These are phyloP conservation scores for Vitis cinerea DNA, from an alignment of 164 flowering plant species.

Conservation along the genomic window DNA sequence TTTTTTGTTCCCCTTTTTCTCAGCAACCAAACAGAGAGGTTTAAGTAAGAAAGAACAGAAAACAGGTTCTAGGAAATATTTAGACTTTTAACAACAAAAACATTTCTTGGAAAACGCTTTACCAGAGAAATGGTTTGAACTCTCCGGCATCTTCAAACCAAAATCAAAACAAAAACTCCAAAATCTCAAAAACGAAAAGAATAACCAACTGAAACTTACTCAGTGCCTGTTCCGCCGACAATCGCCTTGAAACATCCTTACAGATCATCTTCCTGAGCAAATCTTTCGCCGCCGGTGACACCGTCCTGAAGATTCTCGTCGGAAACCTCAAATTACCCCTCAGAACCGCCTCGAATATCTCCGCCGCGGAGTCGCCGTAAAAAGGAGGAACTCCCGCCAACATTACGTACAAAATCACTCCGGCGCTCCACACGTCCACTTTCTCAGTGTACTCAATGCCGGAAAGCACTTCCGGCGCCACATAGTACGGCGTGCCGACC, in stretches of 20 bases:
- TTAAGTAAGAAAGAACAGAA: too few species aligned
- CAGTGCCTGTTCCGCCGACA: constrained; percentile 63
- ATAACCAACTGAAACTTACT: constrained; percentile 33
- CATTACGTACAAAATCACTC: constrained; percentile 78
- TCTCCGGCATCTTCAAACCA: background rate
- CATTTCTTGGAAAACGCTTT: too few species aligned
- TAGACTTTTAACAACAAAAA: too few species aligned
- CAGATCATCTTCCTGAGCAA: constrained; percentile 66
- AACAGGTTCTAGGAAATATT: too few species aligned
- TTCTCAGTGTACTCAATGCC: constrained; percentile 73
- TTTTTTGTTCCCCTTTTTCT: too few species aligned
- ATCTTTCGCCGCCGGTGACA: constrained; percentile 64
- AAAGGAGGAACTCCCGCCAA: constrained; percentile 76
- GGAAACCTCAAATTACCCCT: constrained; percentile 74
- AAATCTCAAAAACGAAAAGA: background rate
- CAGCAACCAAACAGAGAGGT: too few species aligned
- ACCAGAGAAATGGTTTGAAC: too few species aligned
- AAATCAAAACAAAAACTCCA: background rate
- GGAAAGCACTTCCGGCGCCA: constrained; percentile 78
- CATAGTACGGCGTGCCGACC: constrained; percentile 88
- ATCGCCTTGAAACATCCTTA: constrained; percentile 44
- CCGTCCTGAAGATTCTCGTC: constrained; percentile 40
- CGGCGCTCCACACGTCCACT: constrained; percentile 83
- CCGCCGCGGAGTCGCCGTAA: constrained; percentile 58
- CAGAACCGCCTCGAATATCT: constrained; percentile 66